Evolutionary conservation across 169 alveolate species (phyloP), one percentile per base, ranked within the genome.

Genomic region (Cryptosporidium parvum): DNA sequence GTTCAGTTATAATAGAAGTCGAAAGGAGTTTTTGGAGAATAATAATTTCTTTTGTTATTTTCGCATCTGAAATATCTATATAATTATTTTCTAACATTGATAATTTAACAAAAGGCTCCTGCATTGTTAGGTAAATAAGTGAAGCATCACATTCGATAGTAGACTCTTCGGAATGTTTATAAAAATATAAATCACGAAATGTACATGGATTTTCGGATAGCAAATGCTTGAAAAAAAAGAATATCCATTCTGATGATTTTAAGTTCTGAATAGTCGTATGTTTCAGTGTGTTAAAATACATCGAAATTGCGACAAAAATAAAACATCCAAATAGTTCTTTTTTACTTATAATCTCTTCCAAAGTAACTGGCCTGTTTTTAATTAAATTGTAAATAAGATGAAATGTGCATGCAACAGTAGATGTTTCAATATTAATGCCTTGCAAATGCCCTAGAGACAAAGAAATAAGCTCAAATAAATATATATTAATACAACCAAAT

Each of bases 201-300:
- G 37, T 23, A 3, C 3, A 16, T 62, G 89, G 80, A 29, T 62
- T 29, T 80, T 62, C 56, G 42, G 42, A 45, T 0, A 80, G n/a
- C n/a, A 80, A n/a, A 31, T 42, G 26, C 42, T 31, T 80, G 51
- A 80, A 80, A 23, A 80, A 62, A 37, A 80, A 65, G 18, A 62
- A 62, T 6, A 80, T 39, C 89, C 89, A 80, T n/a, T 80, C 89
- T 5, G 89, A 80, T 16, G 72, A 67, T 33, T 58, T 73, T 7
- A 59, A 53, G 7, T 73, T 42, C 21, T 42, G 67, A 31, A 33
- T 3, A 29, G 16, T n/a, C 12, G 56, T 26, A 65, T 33, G 33
- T 42, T 39, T 59, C 1, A 59, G 18, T 14, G 61, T 7, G 29
- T 80, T 31, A 9, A 42, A n/a, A 31, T 80, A 42, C 65, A 80